Percentiles rank a stretch among this genome's conserved stretches.
phyloP scores from a whole-genome alignment of 2,329 filamentous ascomycete species.

The Hypoxylon sp. region DNA sequence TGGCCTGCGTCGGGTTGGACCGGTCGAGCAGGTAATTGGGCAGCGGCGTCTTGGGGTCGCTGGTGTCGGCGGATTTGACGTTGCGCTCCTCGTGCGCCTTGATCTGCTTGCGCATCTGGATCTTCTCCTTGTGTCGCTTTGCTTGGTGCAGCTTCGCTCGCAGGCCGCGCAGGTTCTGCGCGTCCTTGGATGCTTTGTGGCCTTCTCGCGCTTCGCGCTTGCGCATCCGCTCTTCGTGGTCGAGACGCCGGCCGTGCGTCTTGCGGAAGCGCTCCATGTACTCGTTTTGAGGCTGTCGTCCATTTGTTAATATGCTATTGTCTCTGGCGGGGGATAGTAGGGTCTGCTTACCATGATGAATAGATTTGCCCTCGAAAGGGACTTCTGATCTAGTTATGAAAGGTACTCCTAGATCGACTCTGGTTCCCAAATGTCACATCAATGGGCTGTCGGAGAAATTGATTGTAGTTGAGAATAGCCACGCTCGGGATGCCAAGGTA shows the following conservation, averaged over 20 bases:
- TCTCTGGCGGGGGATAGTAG: constrained; percentile 30
- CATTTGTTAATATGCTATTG: constrained; percentile 32
- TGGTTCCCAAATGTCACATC: neutral
- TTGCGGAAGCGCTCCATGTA: constrained; percentile 58
- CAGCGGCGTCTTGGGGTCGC: constrained; percentile 84
- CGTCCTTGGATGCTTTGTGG: constrained; percentile 88
- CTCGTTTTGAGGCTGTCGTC: constrained; percentile 81
- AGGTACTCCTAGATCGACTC: neutral
- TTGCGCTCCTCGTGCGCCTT: constrained; percentile 96
- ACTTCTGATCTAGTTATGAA: constrained; percentile 36
- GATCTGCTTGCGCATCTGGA: constrained; percentile 96
- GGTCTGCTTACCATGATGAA: constrained; percentile 44
- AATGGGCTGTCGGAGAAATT: neutral
- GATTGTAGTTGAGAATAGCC: neutral
- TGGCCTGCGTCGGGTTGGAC: constrained; percentile 67
- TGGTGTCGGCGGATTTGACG: constrained; percentile 84
- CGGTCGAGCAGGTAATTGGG: constrained; percentile 95
- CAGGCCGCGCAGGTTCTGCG: constrained; percentile 92
- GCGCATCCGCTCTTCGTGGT: constrained; percentile 83
- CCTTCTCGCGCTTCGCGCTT: constrained; percentile 90
- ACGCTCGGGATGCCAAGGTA: constrained; percentile 3
- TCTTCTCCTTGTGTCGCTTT: constrained; percentile 97
- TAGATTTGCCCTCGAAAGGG: constrained; percentile 49
- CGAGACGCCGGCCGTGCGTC: constrained; percentile 51
- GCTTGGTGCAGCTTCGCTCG: constrained; percentile 94